Evolutionary conservation across 371 early-diverging fungal species (phyloP).

Genomic region (Homolaphlyctis polyrhiza): DNA sequence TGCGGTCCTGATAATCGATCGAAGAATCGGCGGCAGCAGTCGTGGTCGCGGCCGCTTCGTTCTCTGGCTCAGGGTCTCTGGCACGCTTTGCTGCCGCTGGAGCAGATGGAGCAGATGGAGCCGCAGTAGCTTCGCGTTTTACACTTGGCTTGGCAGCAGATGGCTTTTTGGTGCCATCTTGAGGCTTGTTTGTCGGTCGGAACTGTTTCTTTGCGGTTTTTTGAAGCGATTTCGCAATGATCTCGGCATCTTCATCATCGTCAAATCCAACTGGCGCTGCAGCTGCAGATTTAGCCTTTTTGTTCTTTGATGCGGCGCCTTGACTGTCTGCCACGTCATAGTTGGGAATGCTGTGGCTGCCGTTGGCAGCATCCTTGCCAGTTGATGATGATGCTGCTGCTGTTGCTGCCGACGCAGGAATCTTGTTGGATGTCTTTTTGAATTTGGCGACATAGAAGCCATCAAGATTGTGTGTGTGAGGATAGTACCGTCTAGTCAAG

Average conservation of each 20-base stretch:
- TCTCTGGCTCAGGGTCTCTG: background rate
- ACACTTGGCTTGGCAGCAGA: conserved; percentile 5
- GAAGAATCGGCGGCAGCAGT: background rate
- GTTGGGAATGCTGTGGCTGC: conserved; percentile 11
- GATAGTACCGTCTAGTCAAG: conserved; percentile 92
- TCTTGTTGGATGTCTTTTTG: conserved; percentile 62
- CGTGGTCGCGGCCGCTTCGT: background rate
- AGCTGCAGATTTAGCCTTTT: conserved; percentile 3
- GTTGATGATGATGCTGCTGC: background rate
- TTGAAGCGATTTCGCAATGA: background rate
- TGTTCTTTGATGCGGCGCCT: conserved; percentile 33
- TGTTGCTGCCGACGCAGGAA: conserved; percentile 9
- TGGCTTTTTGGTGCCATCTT: conserved; percentile 2
- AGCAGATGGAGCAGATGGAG: background rate
- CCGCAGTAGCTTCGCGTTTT: background rate
- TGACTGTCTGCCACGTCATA: conserved; percentile 22
- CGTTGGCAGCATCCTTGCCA: background rate
- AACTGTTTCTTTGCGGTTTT: background rate
- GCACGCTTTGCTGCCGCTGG: background rate
- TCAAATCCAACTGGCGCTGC: conserved; percentile 44
- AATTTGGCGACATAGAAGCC: conserved; percentile 99
- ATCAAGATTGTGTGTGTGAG: conserved; percentile 99
- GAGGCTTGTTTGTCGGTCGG: background rate
- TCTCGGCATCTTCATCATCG: conserved; percentile 61
- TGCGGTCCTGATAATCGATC: background rate